phyloP scores from a whole-genome alignment of 495 filamentous ascomycete species.

The Aspergillus leporis region DNA sequence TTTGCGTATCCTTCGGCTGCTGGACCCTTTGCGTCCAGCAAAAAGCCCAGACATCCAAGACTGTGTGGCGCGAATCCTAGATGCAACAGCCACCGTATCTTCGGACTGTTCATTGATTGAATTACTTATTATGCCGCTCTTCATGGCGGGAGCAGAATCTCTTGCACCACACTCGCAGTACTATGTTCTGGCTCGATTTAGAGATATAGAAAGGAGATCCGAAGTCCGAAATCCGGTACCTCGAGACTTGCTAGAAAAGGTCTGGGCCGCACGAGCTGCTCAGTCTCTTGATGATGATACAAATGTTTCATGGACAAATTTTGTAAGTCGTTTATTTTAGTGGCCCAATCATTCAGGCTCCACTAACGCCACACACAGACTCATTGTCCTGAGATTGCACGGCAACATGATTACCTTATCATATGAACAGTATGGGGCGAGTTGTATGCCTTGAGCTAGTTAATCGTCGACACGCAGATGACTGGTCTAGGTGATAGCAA shows the following conservation, averaged over 20 bases:
- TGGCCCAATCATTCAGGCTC: background rate
- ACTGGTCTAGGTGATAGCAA: too few relatives aligned
- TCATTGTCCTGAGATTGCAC: slow-evolving; percentile 18
- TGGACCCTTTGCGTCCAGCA: slow-evolving; percentile 30
- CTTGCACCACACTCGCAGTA: slow-evolving; percentile 35
- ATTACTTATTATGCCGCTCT: slow-evolving; percentile 36
- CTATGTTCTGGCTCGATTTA: slow-evolving; percentile 32
- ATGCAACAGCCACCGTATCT: slow-evolving; percentile 35
- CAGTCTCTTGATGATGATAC: slow-evolving; percentile 24
- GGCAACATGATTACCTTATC: slow-evolving; percentile 27
- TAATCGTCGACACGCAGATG: too few relatives aligned
- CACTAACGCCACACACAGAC: slow-evolving; percentile 14
- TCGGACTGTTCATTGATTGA: slow-evolving; percentile 29
- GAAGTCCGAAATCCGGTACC: slow-evolving; percentile 34
- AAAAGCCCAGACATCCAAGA: slow-evolving; percentile 28
- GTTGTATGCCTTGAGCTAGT: too few relatives aligned
- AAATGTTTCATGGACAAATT: slow-evolving; percentile 39
- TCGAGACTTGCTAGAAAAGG: slow-evolving; percentile 27
- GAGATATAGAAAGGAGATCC: slow-evolving; percentile 31
- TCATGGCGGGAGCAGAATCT: slow-evolving; percentile 39
- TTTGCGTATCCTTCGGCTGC: slow-evolving; percentile 33
- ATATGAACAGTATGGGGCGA: slow-evolving; percentile 5
- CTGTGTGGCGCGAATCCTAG: slow-evolving; percentile 32
- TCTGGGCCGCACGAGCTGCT: slow-evolving; percentile 35
- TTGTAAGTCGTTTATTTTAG: slow-evolving; percentile 28